Evolutionary conservation across 116 monocot genomes (phyloP), one percentile per base, ranked within the genome.

Genomic region (Papilionanthe hybrid): DNA sequence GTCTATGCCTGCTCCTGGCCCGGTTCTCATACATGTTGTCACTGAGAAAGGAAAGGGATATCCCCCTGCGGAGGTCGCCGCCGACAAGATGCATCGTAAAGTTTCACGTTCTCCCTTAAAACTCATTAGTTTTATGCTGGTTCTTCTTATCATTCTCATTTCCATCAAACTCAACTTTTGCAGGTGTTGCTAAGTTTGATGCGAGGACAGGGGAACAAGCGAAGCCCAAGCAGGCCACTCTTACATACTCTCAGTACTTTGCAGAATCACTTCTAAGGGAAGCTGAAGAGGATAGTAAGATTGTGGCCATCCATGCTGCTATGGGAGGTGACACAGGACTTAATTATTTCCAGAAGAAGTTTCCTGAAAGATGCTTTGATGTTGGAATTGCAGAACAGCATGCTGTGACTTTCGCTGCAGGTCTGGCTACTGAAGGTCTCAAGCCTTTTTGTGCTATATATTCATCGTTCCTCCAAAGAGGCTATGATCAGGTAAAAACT

Each of bases 381-480:
- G 84, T 94, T 19, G 94, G 94, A 4, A 84, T 92, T 86, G 92
- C 94, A 55, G 94, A 94, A 82, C 94, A 94, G 53, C 92, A 94
- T 86, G 94, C 94, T 79, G 92, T 94, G 76, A 94, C 94, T 23
- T 94, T 94, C 87, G 68, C 94, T 75, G 92, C 94, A 72, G 94
- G 94, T 72, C 85, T 94, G 72, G 81, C 88, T 50, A 92, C 90
- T 81, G 94, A 92, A 7, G 88, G 90, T 18, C 81, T 94, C 76
- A 94, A 92, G 57, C 94, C 94, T 45, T 94, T 92, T 65, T 92
- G 92, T 82, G 82, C 92, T 29, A 87, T 94, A 44, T 88, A 90
- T 77, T 94, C 94, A 30, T 85, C 92, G 7, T 94, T 83, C 83
- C 82, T 94, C n/a, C 92, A 94, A 77, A 83, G 92, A 85, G 94